These are phyloP conservation scores for Dictyostelium citrinum DNA, from an alignment of 78 protist species.

Conservation along the genomic window DNA sequence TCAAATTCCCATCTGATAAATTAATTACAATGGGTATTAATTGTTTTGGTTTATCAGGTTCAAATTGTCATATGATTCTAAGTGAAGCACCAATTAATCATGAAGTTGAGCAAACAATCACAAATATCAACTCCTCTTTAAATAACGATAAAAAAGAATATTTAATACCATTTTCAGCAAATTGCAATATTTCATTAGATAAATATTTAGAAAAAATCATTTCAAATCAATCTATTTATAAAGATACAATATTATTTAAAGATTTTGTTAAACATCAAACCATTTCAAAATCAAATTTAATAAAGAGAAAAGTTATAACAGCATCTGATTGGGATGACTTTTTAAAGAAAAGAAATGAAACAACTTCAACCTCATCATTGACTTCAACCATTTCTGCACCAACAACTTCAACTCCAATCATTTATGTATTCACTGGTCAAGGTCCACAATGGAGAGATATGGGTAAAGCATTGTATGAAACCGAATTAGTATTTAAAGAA, in stretches of 20 bases:
- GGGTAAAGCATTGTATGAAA: slow-evolving; percentile 5
- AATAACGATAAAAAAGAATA: slow-evolving; percentile 9
- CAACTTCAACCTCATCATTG: background rate
- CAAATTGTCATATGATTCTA: slow-evolving; percentile 85
- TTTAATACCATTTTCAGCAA: slow-evolving; percentile 64
- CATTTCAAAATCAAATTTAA: background rate
- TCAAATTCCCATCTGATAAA: slow-evolving; percentile 42
- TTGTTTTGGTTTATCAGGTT: slow-evolving; percentile 89
- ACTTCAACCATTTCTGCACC: slow-evolving; percentile 44
- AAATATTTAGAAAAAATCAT: slow-evolving; percentile 5
- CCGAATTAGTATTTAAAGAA: slow-evolving; percentile 10
- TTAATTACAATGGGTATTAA: slow-evolving; percentile 70
- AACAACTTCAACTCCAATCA: slow-evolving; percentile 11
- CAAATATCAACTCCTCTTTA: no score
- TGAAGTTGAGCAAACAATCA: background rate
- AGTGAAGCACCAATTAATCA: slow-evolving; percentile 5
- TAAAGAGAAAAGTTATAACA: background rate
- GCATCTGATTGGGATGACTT: slow-evolving; percentile 43
- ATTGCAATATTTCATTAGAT: slow-evolving; percentile 31
- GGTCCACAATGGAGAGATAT: slow-evolving; percentile 84
- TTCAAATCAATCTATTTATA: background rate
- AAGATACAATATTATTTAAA: background rate
- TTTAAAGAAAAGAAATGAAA: background rate
- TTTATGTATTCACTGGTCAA: slow-evolving; percentile 78
- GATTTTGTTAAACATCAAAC: slow-evolving; percentile 46